Conservation (phyloP, 768 basidiomycete genomes). For the Crepidotus variabilis region DNA sequence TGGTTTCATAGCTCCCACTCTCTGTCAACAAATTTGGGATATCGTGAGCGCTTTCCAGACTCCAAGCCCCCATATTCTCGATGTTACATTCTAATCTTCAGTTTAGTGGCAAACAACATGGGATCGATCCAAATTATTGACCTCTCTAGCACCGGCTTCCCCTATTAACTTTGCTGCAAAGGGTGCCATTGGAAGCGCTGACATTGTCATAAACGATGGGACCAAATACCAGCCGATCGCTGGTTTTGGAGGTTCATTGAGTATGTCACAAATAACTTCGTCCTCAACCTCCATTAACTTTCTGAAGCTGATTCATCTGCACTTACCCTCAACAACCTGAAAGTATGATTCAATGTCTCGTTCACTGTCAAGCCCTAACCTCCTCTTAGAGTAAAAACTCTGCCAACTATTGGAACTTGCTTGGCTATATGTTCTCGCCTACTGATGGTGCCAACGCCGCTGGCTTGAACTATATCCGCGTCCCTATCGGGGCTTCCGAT, state of each 20-base stretch:
- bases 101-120: constrained; percentile 58
- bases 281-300: background rate
- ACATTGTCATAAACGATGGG: constrained; percentile 58
- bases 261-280: constrained; percentile 26
- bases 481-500: constrained; percentile 71
- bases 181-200: constrained; percentile 51
- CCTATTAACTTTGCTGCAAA: constrained; percentile 58
- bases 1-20: background rate
- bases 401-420: constrained; percentile 51
- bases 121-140: constrained; percentile 49
- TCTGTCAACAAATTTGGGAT: constrained; percentile 46
- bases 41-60: constrained; percentile 30
- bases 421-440: constrained; percentile 58
- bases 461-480: constrained; percentile 64
- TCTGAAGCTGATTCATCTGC: constrained; percentile 68
- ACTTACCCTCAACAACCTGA: constrained; percentile 55
- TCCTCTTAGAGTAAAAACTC: constrained; percentile 32
- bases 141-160: constrained; percentile 37
- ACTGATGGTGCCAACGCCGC: constrained; percentile 59
- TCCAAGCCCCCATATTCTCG: background rate
- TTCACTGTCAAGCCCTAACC: background rate
- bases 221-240: constrained; percentile 55
- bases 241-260: constrained; percentile 65
- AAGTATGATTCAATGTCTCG: constrained; percentile 35
- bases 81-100: background rate